Conservation (phyloP, 345 rosid species). For the Eucalyptus coolabah region DNA sequence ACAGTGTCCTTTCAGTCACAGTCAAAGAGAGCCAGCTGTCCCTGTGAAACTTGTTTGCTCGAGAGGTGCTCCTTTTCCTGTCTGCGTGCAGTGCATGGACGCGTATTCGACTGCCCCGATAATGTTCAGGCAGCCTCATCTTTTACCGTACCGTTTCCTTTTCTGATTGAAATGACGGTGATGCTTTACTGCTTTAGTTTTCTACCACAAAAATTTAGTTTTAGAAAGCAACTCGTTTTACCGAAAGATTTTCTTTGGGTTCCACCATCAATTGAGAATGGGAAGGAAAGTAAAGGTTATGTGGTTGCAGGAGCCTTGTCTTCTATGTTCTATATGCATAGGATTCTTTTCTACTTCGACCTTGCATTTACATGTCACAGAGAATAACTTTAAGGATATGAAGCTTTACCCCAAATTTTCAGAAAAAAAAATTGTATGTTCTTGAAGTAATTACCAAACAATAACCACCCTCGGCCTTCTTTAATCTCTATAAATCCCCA, state of each 20-base stretch:
- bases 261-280: background rate
- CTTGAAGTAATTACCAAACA: background rate
- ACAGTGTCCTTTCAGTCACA: background rate
- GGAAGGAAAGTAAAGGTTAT: background rate
- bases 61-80: background rate
- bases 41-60: background rate
- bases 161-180: background rate
- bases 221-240: background rate
- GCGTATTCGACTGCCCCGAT: background rate
- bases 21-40: background rate
- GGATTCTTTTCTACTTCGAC: background rate
- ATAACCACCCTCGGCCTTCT: background rate
- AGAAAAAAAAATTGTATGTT: background rate
- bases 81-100: background rate
- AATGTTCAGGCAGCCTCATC: background rate
- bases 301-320: background rate
- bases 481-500: background rate
- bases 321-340: background rate
- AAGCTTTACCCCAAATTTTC: background rate
- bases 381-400: background rate
- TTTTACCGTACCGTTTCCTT: background rate
- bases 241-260: background rate
- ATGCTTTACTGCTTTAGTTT: background rate
- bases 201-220: background rate
- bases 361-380: background rate